phyloP scores from a whole-genome alignment of 192 early-diverging fungal species.

The Backusella circina region DNA sequence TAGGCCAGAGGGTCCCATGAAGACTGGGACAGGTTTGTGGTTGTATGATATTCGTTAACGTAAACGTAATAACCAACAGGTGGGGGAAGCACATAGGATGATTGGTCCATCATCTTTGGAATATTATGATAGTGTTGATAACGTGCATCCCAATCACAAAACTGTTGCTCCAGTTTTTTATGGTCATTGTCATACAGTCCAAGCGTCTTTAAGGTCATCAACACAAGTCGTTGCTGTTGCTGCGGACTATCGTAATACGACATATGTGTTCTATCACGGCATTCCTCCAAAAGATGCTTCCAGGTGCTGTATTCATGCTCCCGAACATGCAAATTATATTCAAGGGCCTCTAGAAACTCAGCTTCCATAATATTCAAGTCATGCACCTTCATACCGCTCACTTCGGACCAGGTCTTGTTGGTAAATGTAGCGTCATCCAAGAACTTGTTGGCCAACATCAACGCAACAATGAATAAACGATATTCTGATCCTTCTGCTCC shows the following conservation, averaged over 20 bases:
- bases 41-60: conserved; percentile 4
- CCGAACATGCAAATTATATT: conserved; percentile 69
- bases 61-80: conserved; percentile 4
- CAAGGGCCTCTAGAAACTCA: conserved; percentile 74
- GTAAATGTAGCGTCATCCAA: conserved; percentile 87
- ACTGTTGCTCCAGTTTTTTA: neutral
- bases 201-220: conserved; percentile 5
- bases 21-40: conserved; percentile 7
- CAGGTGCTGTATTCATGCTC: conserved; percentile 64
- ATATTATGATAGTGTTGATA: conserved; percentile 5
- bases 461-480: conserved; percentile 47
- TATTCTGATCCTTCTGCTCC: conserved; percentile 55
- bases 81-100: neutral
- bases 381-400: conserved; percentile 75
- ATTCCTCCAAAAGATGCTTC: conserved; percentile 47
- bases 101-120: neutral
- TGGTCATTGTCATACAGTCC: conserved; percentile 6
- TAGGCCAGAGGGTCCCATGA: conserved; percentile 13
- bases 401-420: conserved; percentile 86
- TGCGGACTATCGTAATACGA: neutral
- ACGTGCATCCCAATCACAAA: neutral
- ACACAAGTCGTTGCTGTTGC: neutral
- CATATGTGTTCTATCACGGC: conserved; percentile 20
- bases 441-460: conserved; percentile 76
- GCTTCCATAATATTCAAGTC: conserved; percentile 85